Percentiles rank a stretch among this genome's conserved stretches.
Evolutionary conservation across 805 yeast species (phyloP).

Genomic region (Yamadazyma insecticola): DNA sequence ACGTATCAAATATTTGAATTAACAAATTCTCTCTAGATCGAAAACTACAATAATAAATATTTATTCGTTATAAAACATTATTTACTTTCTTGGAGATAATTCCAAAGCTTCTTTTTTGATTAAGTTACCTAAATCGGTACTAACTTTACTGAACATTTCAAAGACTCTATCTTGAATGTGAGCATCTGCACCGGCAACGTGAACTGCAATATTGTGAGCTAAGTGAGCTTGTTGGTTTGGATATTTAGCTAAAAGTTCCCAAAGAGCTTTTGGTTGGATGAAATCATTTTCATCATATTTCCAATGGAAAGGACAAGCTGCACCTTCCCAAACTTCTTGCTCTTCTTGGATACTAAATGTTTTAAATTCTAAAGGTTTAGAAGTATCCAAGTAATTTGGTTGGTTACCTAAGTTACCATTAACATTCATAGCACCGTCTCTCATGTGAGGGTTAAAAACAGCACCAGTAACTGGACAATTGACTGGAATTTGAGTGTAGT

Average conservation of each 20-base stretch:
- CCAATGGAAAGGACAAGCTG: slow-evolving; percentile 89
- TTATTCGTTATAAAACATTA: too few relatives aligned
- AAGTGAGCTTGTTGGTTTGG: slow-evolving; percentile 81
- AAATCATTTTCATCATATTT: slow-evolving; percentile 61
- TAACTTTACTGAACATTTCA: slow-evolving; percentile 71
- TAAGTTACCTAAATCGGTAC: slow-evolving; percentile 59
- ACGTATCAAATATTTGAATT: too few relatives aligned
- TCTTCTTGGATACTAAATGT: slow-evolving; percentile 49
- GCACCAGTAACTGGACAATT: slow-evolving; percentile 64
- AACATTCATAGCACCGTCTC: slow-evolving; percentile 74
- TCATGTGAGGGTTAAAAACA: slow-evolving; percentile 58
- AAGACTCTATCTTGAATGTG: slow-evolving; percentile 75
- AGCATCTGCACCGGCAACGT: slow-evolving; percentile 64
- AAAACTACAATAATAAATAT: too few relatives aligned
- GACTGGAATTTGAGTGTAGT: slow-evolving; percentile 83
- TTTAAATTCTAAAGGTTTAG: slow-evolving; percentile 46
- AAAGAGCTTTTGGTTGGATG: slow-evolving; percentile 71
- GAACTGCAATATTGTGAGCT: slow-evolving; percentile 80
- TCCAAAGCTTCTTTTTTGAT: slow-evolving; percentile 61
- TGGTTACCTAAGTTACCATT: slow-evolving; percentile 65
- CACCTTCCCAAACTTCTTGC: slow-evolving; percentile 79
- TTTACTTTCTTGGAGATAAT: slow-evolving; percentile 44
- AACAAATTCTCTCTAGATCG: too few relatives aligned
- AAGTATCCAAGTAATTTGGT: slow-evolving; percentile 69
- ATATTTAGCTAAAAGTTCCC: slow-evolving; percentile 71